Percentiles rank a stretch among this genome's conserved stretches.
Evolutionary conservation across 2,329 filamentous ascomycete genomes (phyloP).

Genomic region (Stromatinia cepivora): DNA sequence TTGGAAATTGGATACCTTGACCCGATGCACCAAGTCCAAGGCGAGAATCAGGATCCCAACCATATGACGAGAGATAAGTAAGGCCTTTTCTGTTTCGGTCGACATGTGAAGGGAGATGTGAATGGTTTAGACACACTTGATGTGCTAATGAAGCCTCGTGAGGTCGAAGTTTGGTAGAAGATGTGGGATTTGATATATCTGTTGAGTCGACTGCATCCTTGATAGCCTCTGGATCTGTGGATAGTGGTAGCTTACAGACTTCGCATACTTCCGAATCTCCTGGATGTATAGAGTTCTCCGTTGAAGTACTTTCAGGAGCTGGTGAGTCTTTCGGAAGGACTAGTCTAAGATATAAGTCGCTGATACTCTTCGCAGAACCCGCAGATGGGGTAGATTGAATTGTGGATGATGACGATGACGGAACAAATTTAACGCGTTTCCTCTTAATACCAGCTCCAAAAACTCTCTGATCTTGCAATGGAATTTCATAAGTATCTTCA

Average conservation of each 20-base stretch:
- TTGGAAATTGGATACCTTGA: conserved; percentile 70
- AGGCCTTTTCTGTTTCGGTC: conserved; percentile 71
- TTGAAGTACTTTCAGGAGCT: background rate
- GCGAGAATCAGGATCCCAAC: conserved; percentile 74
- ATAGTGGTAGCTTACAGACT: conserved; percentile 60
- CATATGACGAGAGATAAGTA: conserved; percentile 62
- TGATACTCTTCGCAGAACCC: conserved; percentile 36
- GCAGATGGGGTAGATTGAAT: conserved; percentile 38
- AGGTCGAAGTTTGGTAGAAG: conserved; percentile 26
- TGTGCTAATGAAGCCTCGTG: conserved; percentile 69
- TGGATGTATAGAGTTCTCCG: background rate
- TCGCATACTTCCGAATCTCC: conserved; percentile 47
- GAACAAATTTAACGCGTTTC: conserved; percentile 60
- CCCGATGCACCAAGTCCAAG: conserved; percentile 69
- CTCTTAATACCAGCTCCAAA: conserved; percentile 64
- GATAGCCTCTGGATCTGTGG: conserved; percentile 42
- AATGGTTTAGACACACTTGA: conserved; percentile 67
- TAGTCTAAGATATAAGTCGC: conserved; percentile 65
- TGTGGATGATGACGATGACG: conserved; percentile 37
- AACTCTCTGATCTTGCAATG: conserved; percentile 57
- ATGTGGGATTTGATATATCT: background rate
- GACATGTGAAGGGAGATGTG: conserved; percentile 70
- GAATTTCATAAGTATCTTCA: conserved; percentile 58
- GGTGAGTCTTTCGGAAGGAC: conserved; percentile 49
- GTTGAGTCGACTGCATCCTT: background rate